phyloP scores from a whole-genome alignment of 225 moss, liverwort and hornwort genomes.

The Neckera pumila region DNA sequence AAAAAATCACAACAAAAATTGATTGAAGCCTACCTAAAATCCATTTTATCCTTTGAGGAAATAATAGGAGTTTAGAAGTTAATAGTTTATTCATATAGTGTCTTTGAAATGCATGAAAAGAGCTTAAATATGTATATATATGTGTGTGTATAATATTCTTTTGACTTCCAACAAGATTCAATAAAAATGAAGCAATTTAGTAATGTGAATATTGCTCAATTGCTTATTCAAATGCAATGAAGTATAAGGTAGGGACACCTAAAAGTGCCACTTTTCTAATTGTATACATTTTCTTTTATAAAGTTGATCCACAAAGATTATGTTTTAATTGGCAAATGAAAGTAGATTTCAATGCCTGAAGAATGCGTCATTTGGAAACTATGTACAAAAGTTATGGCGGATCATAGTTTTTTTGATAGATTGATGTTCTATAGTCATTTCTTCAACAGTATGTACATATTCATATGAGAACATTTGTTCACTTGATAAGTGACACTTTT shows the following conservation, averaged over 20 bases:
- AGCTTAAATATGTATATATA: no score
- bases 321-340: no score
- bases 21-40: neutral
- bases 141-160: rapidly evolving
- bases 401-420: neutral
- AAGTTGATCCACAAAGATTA: neutral
- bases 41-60: rapidly evolving
- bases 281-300: neutral
- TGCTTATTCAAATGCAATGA: rapidly evolving
- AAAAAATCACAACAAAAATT: no score
- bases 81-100: neutral
- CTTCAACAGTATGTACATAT: neutral
- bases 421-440: neutral
- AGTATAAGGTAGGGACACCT: neutral
- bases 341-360: neutral
- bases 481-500: neutral
- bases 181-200: no score
- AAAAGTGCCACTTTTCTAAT: neutral
- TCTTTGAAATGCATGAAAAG: neutral
- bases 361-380: neutral
- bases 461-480: neutral
- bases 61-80: neutral
- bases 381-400: neutral
- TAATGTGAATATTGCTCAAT: neutral
- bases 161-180: neutral